Conservation (phyloP, 805 yeast genomes). For the Sugiyamaella qingdaonensis region DNA sequence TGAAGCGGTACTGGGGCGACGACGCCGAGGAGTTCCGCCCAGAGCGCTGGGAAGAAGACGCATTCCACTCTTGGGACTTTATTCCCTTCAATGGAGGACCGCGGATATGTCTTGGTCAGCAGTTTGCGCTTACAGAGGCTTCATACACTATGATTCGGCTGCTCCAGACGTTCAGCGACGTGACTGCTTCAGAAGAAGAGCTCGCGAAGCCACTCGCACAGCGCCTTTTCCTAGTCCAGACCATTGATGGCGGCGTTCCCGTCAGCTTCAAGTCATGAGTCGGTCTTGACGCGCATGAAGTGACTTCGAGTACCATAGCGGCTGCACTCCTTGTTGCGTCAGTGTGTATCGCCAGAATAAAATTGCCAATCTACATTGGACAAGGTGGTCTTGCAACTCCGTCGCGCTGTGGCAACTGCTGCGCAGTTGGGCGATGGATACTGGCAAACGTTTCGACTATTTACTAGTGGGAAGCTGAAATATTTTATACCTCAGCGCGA, state of each 20-base stretch:
- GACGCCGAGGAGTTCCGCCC: constrained; percentile 45
- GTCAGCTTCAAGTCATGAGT: constrained; percentile 4
- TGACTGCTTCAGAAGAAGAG: constrained; percentile 6
- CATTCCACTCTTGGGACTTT: constrained; percentile 44
- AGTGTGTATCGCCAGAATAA: too few species aligned
- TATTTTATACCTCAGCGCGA: too few species aligned
- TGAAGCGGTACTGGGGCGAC: constrained; percentile 39
- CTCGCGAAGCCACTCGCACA: background rate
- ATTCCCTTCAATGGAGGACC: constrained; percentile 56
- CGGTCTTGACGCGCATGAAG: too few species aligned
- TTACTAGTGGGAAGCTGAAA: too few species aligned
- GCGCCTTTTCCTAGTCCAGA: background rate
- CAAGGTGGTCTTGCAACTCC: too few species aligned
- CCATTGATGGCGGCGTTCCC: constrained; percentile 6
- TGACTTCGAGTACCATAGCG: too few species aligned
- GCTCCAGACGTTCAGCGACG: constrained; percentile 25
- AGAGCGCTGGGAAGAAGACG: constrained; percentile 42
- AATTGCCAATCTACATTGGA: too few species aligned
- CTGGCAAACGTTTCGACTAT: too few species aligned
- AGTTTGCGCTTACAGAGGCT: constrained; percentile 53
- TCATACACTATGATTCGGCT: constrained; percentile 42
- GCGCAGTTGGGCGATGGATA: too few species aligned
- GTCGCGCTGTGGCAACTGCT: too few species aligned
- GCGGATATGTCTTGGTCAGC: constrained; percentile 52
- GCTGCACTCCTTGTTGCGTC: too few species aligned